Percentiles rank a stretch among this genome's conserved stretches.
Evolutionary conservation across 208 protist genomes (phyloP).

Genomic region (Trypanosoma theileri): DNA sequence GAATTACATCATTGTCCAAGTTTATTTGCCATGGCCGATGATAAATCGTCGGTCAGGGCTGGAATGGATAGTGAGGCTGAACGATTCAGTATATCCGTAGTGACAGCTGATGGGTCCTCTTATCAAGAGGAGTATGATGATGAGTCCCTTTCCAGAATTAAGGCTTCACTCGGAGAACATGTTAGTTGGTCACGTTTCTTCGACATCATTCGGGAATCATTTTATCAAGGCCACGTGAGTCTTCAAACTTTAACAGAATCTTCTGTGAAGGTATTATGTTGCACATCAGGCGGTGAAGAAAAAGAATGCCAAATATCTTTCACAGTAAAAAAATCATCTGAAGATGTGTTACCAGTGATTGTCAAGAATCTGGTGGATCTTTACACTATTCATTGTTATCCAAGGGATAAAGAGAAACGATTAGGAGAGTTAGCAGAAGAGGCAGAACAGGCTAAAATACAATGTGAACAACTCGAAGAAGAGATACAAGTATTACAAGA

Average conservation of each 20-base stretch:
- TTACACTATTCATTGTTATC: conserved; percentile 47
- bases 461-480: conserved; percentile 55
- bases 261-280: conserved; percentile 11
- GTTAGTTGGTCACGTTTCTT: conserved; percentile 71
- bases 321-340: conserved; percentile 11
- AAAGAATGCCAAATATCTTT: conserved; percentile 1
- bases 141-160: conserved; percentile 33
- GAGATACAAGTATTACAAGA: conserved; percentile 76
- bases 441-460: conserved; percentile 34
- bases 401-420: conserved; percentile 64
- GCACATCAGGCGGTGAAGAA: conserved; percentile 12
- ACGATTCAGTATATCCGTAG: conserved; percentile 49
- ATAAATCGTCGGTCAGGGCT: conserved; percentile 58
- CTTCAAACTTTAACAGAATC: conserved; percentile 8
- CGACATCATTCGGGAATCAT: conserved; percentile 39
- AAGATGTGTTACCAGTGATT: conserved; percentile 22
- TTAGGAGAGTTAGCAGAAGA: conserved; percentile 37
- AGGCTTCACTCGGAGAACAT: conserved; percentile 35
- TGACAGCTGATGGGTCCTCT: conserved; percentile 30
- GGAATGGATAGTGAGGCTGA: conserved; percentile 55
- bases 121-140: conserved; percentile 62
- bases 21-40: conserved; percentile 45
- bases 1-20: conserved; percentile 54
- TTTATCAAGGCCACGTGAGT: conserved; percentile 39
- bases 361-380: conserved; percentile 35